A percentile compares a stretch with the other conserved stretches of the same genome.
Conservation (phyloP, 2,329 filamentous ascomycete species). For the Fusarium guadeloupense region DNA sequence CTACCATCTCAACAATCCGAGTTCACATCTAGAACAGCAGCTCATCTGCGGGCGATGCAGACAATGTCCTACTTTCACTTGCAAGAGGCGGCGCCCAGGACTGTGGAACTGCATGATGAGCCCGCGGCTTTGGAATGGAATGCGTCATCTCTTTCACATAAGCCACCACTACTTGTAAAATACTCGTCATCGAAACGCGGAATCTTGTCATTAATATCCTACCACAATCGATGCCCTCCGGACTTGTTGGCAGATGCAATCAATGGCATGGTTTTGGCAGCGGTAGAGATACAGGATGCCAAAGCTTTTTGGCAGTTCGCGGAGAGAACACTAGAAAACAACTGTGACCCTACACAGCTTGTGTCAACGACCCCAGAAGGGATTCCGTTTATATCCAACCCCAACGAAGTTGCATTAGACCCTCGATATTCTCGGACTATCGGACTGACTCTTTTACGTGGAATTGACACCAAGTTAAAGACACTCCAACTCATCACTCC, state of each 20-base stretch:
- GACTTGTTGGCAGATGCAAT: conserved; percentile 71
- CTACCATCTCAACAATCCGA: conserved; percentile 70
- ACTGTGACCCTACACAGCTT: background rate
- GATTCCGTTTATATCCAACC: conserved; percentile 70
- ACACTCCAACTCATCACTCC: conserved; percentile 74
- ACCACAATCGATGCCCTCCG: conserved; percentile 70
- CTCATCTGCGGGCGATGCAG: conserved; percentile 77
- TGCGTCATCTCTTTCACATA: conserved; percentile 62
- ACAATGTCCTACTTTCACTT: conserved; percentile 81
- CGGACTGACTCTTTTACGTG: conserved; percentile 75
- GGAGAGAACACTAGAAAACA: background rate
- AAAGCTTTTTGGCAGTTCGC: conserved; percentile 56
- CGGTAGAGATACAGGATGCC: conserved; percentile 68
- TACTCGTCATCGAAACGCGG: conserved; percentile 63
- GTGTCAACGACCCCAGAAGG: conserved; percentile 54
- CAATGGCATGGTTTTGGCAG: conserved; percentile 74
- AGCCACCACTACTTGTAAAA: conserved; percentile 68
- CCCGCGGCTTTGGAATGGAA: conserved; percentile 56
- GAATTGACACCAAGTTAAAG: conserved; percentile 65
- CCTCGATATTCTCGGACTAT: conserved; percentile 67
- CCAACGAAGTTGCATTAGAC: conserved; percentile 64
- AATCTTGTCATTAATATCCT: conserved; percentile 72
- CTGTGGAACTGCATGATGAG: conserved; percentile 6
- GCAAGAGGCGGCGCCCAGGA: conserved; percentile 32
- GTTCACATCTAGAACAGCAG: conserved; percentile 65